phyloP scores from a whole-genome alignment of 2,329 filamentous ascomycete genomes.

The Fusarium buxicola region DNA sequence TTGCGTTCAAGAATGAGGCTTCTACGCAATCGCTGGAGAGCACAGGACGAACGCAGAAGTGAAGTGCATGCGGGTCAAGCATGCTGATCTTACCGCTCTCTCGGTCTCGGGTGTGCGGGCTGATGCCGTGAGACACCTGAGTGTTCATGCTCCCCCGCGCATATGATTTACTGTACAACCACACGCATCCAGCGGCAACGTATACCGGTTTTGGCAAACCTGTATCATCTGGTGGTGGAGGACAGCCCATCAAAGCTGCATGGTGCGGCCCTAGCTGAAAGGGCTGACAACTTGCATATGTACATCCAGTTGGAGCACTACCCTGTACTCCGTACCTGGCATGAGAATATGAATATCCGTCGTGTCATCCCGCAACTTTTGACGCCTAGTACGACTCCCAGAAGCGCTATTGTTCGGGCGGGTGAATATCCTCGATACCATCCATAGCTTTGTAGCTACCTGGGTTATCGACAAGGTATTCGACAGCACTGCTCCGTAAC shows the following conservation, averaged over 20 bases:
- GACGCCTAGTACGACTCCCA: too few relatives aligned
- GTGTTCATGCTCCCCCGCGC: conserved; percentile 6
- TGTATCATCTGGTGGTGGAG: not conserved
- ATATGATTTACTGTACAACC: conserved; percentile 1
- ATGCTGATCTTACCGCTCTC: conserved; percentile 10
- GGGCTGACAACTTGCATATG: conserved; percentile 3
- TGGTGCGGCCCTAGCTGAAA: conserved; percentile 3
- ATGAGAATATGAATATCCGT: conserved; percentile 9
- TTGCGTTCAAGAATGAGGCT: not conserved
- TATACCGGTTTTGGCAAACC: conserved; percentile 1
- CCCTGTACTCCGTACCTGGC: not conserved
- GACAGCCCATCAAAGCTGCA: conserved; percentile 6
- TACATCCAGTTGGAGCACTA: too few relatives aligned
- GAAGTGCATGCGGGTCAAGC: conserved; percentile 14
- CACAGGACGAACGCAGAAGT: conserved; percentile 1
- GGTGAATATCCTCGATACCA: too few relatives aligned
- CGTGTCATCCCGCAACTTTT: conserved; percentile 8
- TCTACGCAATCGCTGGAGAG: not conserved
- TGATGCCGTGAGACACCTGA: conserved; percentile 8
- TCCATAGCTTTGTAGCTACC: too few relatives aligned
- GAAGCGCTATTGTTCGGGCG: too few relatives aligned
- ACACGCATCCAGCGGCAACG: conserved; percentile 1
- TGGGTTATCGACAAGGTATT: too few relatives aligned
- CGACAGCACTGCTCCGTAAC: too few relatives aligned
- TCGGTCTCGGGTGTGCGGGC: conserved; percentile 13